Percentiles rank a stretch among this genome's conserved stretches.
Evolutionary conservation across 2,329 filamentous ascomycete genomes (phyloP).

Genomic region (Tolypocladium inflatum): DNA sequence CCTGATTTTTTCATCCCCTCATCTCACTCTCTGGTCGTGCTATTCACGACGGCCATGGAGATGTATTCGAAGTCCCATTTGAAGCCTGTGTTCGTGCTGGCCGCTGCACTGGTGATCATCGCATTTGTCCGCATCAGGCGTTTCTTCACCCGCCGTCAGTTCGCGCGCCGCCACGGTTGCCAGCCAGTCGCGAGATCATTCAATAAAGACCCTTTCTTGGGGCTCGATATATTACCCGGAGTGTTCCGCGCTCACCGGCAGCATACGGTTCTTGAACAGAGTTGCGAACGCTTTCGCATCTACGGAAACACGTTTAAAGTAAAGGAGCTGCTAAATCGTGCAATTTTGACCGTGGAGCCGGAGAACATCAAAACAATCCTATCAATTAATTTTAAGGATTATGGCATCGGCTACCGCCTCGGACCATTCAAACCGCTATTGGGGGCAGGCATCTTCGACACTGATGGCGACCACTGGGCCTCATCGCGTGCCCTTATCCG

Average conservation of each 20-base stretch:
- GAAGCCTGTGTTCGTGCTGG: not conserved
- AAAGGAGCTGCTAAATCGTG: not conserved
- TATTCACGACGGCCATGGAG: not conserved
- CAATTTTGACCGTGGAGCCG: slow-evolving; percentile 25
- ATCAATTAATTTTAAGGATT: slow-evolving; percentile 39
- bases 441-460: slow-evolving; percentile 31
- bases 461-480: slow-evolving; percentile 31
- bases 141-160: not conserved
- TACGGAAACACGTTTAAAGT: not conserved
- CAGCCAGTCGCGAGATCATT: not conserved
- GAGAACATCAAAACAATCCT: slow-evolving; percentile 42
- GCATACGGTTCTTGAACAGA: not conserved
- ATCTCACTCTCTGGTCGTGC: not conserved
- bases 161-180: not conserved
- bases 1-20: not conserved
- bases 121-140: not conserved
- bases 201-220: not conserved
- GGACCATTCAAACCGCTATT: slow-evolving; percentile 21
- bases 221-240: not conserved
- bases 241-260: not conserved
- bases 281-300: not conserved
- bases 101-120: not conserved
- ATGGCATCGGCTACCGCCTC: slow-evolving; percentile 12
- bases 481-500: slow-evolving; percentile 24
- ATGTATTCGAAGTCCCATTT: not conserved